Conservation (phyloP, 2,329 filamentous ascomycete species). For the Didymosphaeria variabile region DNA sequence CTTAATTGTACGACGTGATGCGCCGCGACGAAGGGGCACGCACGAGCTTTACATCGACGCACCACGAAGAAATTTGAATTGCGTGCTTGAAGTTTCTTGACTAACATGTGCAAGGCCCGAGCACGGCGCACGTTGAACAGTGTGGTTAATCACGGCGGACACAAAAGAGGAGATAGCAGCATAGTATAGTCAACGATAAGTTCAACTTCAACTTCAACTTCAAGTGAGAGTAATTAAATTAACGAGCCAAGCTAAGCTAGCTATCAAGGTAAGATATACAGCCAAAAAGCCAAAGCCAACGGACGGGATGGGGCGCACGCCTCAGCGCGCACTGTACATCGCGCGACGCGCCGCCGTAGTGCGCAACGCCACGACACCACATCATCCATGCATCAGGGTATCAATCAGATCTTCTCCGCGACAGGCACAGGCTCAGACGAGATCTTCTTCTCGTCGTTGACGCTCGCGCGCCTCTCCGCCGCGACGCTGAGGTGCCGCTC, state of each 20-base stretch:
- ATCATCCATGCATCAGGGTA: not conserved
- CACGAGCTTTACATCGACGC: too few relatives aligned
- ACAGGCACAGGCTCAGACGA: not conserved
- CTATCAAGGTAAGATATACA: not conserved
- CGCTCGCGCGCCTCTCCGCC: conserved; percentile 24
- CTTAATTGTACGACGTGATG: too few relatives aligned
- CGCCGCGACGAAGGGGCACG: too few relatives aligned
- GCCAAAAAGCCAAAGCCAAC: not conserved
- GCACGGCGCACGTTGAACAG: too few relatives aligned
- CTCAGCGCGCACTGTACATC: not conserved
- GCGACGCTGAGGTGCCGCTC: conserved; percentile 36
- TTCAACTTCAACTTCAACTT: too few relatives aligned
- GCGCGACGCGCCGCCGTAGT: not conserved
- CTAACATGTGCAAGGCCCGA: too few relatives aligned
- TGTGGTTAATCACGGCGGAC: too few relatives aligned
- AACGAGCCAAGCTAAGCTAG: not conserved
- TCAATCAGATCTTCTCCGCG: conserved; percentile 10
- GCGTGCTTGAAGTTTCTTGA: too few relatives aligned
- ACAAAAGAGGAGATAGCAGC: too few relatives aligned
- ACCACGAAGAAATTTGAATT: too few relatives aligned
- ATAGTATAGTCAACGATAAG: too few relatives aligned
- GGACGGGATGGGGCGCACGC: too few relatives aligned
- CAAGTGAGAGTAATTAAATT: not conserved
- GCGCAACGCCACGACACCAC: not conserved
- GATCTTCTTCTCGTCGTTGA: conserved; percentile 25